A percentile compares a stretch with the other conserved stretches of the same genome.
Conservation (phyloP, 208 protist genomes). For the Leptomonas pyrrhocoris region DNA sequence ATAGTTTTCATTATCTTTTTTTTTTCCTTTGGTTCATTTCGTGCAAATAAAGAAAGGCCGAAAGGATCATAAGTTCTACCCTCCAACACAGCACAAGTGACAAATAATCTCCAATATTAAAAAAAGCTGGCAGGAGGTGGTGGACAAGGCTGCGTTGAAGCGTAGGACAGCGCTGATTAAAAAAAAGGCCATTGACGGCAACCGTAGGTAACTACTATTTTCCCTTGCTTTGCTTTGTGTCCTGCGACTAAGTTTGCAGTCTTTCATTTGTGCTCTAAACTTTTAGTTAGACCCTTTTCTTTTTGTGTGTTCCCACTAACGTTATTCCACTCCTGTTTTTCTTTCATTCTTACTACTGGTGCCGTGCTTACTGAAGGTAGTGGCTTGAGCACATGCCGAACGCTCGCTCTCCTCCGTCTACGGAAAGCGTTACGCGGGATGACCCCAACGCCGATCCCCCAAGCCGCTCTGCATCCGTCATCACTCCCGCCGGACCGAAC, state of each 20-base stretch:
- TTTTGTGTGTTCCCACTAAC: not conserved
- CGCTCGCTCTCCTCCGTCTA: conserved; percentile 6
- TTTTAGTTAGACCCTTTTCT: no score
- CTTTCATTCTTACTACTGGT: not conserved
- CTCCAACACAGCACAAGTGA: no score
- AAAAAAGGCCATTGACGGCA: no score
- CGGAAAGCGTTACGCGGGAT: conserved; percentile 1
- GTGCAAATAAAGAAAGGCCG: no score
- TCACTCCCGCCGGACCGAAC: conserved; percentile 1
- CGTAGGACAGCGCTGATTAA: no score
- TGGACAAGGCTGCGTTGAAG: no score
- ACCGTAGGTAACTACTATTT: conserved; percentile 10
- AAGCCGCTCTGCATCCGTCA: not conserved
- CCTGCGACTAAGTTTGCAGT: conserved; percentile 2
- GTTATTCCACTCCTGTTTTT: conserved; percentile 6
- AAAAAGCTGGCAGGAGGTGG: no score
- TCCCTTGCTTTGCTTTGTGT: not conserved
- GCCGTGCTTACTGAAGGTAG: not conserved
- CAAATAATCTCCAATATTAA: no score
- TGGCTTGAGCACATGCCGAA: not conserved
- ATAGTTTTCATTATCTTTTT: no score
- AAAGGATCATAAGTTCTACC: no score
- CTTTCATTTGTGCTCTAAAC: conserved; percentile 13
- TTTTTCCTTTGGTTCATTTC: no score
- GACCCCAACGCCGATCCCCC: not conserved